phyloP scores from a whole-genome alignment of 1,284 basidiomycete genomes.

The Puccinia coronata region DNA sequence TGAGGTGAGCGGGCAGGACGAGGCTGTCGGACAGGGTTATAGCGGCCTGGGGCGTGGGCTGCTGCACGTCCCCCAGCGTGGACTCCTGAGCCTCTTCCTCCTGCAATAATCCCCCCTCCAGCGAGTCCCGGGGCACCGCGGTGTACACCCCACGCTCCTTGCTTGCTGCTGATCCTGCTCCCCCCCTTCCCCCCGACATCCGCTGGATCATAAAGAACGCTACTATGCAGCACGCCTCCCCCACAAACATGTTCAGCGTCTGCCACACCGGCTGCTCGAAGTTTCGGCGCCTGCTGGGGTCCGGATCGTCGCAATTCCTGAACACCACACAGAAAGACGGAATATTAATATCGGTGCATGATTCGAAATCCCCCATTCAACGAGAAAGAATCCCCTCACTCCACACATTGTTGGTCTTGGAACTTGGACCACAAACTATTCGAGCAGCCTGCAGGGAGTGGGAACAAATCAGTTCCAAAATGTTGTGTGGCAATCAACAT shows the following conservation, averaged over 20 bases:
- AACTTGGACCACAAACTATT: slow-evolving; percentile 48
- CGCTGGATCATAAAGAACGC: slow-evolving; percentile 51
- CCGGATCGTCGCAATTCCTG: slow-evolving; percentile 26
- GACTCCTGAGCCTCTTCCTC: neutral
- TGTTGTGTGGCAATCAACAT: neutral
- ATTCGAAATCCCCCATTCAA: neutral
- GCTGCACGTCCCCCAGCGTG: neutral
- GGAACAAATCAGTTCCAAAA: too few species aligned
- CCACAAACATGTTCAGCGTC: slow-evolving; percentile 80
- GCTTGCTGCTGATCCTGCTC: too few species aligned
- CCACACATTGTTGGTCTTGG: slow-evolving; percentile 91
- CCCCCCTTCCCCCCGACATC: slow-evolving; percentile 53
- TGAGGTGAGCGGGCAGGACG: slow-evolving; percentile 58
- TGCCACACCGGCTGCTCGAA: slow-evolving; percentile 69
- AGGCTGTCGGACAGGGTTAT: neutral
- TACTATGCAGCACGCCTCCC: slow-evolving; percentile 63
- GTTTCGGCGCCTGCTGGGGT: slow-evolving; percentile 20
- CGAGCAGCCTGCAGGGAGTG: slow-evolving; percentile 42
- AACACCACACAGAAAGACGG: slow-evolving; percentile 31
- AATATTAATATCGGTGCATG: slow-evolving; percentile 70
- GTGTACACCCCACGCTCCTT: neutral
- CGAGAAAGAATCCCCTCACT: slow-evolving; percentile 68
- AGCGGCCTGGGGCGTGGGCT: too few species aligned
- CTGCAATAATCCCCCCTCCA: neutral
- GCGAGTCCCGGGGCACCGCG: slow-evolving; percentile 10